A percentile compares a stretch with the other conserved stretches of the same genome.
phyloP scores from a whole-genome alignment of 495 filamentous ascomycete species.

The Glutinoglossum americanum region DNA sequence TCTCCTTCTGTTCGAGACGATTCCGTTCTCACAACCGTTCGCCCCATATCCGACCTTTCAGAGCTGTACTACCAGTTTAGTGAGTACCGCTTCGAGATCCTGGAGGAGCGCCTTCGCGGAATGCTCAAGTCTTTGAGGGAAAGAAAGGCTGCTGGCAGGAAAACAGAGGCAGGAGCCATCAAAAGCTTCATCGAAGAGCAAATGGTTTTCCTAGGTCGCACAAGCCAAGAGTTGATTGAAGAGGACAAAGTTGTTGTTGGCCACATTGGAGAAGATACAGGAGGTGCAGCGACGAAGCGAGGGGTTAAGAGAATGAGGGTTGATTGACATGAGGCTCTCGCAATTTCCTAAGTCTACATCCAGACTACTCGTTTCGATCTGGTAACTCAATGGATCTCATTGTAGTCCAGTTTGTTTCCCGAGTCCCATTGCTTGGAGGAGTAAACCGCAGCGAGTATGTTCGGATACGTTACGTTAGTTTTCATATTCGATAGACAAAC shows the following conservation, averaged over 20 bases:
- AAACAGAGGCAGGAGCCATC: slow-evolving; percentile 18
- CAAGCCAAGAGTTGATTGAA: slow-evolving; percentile 1
- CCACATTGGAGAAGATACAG: neutral
- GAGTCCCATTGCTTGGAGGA: no score
- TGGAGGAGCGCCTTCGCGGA: slow-evolving; percentile 29
- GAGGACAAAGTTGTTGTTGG: slow-evolving; percentile 2
- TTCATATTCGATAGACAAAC: no score
- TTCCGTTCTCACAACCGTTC: slow-evolving; percentile 42
- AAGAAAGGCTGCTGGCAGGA: slow-evolving; percentile 11
- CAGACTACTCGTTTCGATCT: neutral
- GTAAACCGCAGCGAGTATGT: no score
- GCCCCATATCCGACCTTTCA: slow-evolving; percentile 38
- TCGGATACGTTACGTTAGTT: no score
- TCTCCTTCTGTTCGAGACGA: slow-evolving; percentile 38
- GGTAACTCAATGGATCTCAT: neutral
- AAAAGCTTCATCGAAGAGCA: slow-evolving; percentile 20
- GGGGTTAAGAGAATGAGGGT: neutral
- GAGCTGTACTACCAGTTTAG: slow-evolving; percentile 51
- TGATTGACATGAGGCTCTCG: neutral
- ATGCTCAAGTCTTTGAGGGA: slow-evolving; percentile 13
- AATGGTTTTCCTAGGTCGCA: neutral
- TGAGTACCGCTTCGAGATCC: slow-evolving; percentile 49
- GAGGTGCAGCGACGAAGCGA: neutral
- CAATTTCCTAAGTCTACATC: neutral
- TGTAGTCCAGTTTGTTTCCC: no score